Evolutionary conservation across 768 basidiomycete species (phyloP), one percentile per base, ranked within the genome.

Genomic region (Crassisporium funariophilum): DNA sequence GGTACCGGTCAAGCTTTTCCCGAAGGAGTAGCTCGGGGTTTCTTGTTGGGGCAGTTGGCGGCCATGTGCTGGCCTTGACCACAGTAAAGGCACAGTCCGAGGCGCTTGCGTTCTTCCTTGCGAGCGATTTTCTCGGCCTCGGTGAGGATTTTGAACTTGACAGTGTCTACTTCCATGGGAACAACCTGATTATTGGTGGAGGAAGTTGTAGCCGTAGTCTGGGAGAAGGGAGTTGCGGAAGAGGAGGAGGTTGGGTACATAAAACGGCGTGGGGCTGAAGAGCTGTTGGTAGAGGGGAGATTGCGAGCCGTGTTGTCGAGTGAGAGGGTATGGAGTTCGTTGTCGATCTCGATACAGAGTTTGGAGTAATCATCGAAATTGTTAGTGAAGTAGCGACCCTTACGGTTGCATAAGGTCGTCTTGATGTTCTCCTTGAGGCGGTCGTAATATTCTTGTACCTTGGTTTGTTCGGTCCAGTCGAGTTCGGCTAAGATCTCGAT

Each of bases 1-100:
- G 46, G 55, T 55, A 52, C 55, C 50, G 56, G 59, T 53, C 47
- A 53, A 50, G 60, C 64, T 61, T 65, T 64, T 61, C 62, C 60
- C 54, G 55, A 54, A 37, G 56, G 54, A 50, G 46, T 16, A 51
- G 56, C 53, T 27, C 56, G 59, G 19, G 36, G 22, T 21, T 39
- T 44, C 53, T 49, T 49, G 37, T 61, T 52, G 23, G 42, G 57
- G 54, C 71, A 72, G 31, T 61, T 52, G 2, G 52, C 27, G 23
- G 58, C 57, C 2, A 39, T 34, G 46, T 73, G 71, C 10, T 59
- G 52, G 13, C 60, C 57, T 35, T 57, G 40, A 4, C 67, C 65
- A 38, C 72, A 74, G 44, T 71, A 73, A 15, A 64, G 42, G 52
- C 71, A 74, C 2, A 74, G 59, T 15, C 56, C 53, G 1, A 29